Evolutionary conservation across 2,329 filamentous ascomycete genomes (phyloP).

Genomic region (Ophiostoma tasmaniense): DNA sequence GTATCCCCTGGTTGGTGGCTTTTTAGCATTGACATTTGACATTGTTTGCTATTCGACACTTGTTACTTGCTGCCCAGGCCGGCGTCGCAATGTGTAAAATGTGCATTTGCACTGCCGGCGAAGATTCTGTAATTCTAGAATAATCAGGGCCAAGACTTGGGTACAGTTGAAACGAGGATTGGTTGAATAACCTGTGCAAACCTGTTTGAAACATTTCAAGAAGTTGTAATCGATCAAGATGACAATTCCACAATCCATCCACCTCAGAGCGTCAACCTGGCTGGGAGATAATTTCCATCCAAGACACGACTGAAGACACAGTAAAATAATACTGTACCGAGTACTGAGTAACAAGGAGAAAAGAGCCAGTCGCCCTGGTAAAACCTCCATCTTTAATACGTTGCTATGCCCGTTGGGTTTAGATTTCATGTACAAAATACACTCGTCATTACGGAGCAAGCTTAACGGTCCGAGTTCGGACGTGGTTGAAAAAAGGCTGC

Average conservation of each 20-base stretch:
- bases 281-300: background rate
- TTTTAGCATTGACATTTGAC: background rate
- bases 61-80: background rate
- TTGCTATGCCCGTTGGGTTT: background rate
- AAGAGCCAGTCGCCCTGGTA: background rate
- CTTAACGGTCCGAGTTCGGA: background rate
- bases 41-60: background rate
- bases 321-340: background rate
- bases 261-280: background rate
- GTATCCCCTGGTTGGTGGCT: background rate
- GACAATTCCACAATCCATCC: background rate
- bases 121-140: background rate
- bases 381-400: too few species aligned
- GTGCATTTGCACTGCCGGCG: background rate
- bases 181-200: background rate
- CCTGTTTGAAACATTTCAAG: background rate
- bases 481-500: background rate
- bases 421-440: background rate
- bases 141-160: background rate
- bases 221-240: background rate
- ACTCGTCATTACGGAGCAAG: background rate
- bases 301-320: background rate
- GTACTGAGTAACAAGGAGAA: too few species aligned
- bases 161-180: background rate
- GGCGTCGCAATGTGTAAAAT: background rate